Percentiles rank a stretch among this genome's conserved stretches.
phyloP scores from a whole-genome alignment of 495 filamentous ascomycete genomes.

The Astrothelium subdiscretum region DNA sequence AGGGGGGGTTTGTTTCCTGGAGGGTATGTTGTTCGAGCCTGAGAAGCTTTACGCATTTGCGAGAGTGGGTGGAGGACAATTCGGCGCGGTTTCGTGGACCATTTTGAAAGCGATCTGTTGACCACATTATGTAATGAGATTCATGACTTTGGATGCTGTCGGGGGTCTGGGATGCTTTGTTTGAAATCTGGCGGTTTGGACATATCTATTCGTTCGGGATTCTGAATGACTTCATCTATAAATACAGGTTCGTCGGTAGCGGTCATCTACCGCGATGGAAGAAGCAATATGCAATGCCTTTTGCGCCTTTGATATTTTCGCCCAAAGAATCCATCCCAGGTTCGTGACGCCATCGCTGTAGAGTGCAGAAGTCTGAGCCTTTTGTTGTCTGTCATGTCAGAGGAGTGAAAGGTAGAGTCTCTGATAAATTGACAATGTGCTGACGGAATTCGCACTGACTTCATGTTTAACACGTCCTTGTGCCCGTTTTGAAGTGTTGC shows the following conservation, averaged over 20 bases:
- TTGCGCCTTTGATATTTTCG: background rate
- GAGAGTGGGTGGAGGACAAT: background rate
- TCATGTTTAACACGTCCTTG: background rate
- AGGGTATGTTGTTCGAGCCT: conserved; percentile 41
- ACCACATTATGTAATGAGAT: background rate
- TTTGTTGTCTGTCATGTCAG: background rate
- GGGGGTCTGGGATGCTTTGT: background rate
- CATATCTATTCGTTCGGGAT: background rate
- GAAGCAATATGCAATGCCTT: background rate
- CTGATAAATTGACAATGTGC: background rate
- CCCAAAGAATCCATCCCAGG: background rate
- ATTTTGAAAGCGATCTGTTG: background rate
- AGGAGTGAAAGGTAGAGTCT: background rate
- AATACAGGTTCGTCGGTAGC: background rate
- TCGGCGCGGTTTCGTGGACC: no score
- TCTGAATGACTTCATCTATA: background rate
- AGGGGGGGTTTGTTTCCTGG: conserved; percentile 64
- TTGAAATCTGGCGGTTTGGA: no score
- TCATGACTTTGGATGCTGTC: background rate
- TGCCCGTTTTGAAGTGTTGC: no score
- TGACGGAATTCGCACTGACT: background rate
- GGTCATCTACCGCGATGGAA: background rate
- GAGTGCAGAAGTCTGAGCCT: background rate
- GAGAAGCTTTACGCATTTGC: conserved; percentile 19
- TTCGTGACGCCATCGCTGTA: background rate